Conservation (phyloP, 345 rosid genomes). For the Citrus trifoliata region DNA sequence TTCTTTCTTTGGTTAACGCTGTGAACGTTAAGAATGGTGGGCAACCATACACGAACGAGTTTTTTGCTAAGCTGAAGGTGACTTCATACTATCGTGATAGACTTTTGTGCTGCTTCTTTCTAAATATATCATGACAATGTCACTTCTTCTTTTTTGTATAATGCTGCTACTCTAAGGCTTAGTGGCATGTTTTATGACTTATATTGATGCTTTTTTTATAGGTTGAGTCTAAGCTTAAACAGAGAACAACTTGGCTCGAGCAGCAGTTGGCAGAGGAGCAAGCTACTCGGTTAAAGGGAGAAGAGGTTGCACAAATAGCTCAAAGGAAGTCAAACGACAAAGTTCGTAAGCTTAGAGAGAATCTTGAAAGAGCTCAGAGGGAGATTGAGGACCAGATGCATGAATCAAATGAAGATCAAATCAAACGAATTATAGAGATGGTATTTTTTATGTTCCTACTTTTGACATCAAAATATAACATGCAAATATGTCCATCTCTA, state of each 20-base stretch:
- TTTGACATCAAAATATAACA: no score
- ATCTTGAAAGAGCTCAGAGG: conserved; percentile 59
- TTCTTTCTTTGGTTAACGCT: conserved; percentile 56
- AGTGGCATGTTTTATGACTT: not conserved
- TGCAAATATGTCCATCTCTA: no score
- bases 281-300: conserved; percentile 67
- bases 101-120: no score
- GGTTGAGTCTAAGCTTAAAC: conserved; percentile 80
- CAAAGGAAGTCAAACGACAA: conserved; percentile 71
- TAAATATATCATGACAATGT: no score
- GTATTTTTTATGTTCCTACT: no score
- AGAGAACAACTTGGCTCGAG: conserved; percentile 64
- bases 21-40: conserved; percentile 60
- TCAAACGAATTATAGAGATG: no score
- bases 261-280: conserved; percentile 73
- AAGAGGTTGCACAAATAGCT: conserved; percentile 49
- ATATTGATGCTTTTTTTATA: conserved; percentile 7
- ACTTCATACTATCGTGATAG: no score
- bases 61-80: no score
- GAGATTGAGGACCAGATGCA: conserved; percentile 32
- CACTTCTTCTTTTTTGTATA: not conserved
- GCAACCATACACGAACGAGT: conserved; percentile 32
- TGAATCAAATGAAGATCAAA: no score
- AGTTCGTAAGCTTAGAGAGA: conserved; percentile 65
- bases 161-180: not conserved